These are phyloP conservation scores for Debaryomyces fabryi DNA, from an alignment of 1,139 yeast genomes.

Conservation along the genomic window DNA sequence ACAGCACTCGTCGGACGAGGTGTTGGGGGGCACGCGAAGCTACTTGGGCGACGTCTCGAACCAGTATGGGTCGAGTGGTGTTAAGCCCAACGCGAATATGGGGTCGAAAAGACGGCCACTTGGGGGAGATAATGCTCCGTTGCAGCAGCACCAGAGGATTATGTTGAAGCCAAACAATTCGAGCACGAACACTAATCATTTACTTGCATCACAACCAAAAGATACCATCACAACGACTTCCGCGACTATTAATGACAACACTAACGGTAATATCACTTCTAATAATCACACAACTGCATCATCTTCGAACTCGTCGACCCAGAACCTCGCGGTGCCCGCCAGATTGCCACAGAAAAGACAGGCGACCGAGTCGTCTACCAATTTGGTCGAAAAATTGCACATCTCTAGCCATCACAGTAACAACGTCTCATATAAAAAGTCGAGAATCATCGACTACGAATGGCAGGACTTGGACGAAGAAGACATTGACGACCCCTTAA, in stretches of 20 bases:
- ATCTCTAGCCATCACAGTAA: slow-evolving; percentile 18
- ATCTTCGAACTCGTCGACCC: slow-evolving; percentile 11
- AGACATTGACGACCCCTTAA: slow-evolving; percentile 87
- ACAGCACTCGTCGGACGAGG: slow-evolving; percentile 14
- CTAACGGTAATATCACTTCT: slow-evolving; percentile 1
- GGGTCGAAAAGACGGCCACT: slow-evolving; percentile 32
- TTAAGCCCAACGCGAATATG: slow-evolving; percentile 12
- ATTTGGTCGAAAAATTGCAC: slow-evolving; percentile 48
- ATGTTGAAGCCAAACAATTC: slow-evolving; percentile 5
- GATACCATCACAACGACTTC: slow-evolving; percentile 7
- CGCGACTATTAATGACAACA: slow-evolving; percentile 2
- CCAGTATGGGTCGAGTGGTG: slow-evolving; percentile 30
- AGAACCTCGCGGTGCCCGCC: slow-evolving; percentile 31
- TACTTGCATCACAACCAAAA: slow-evolving; percentile 12
- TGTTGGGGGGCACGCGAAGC: slow-evolving; percentile 24
- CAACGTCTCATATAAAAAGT: slow-evolving; percentile 31
- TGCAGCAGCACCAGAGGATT: slow-evolving; percentile 24
- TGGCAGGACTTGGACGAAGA: slow-evolving; percentile 95
- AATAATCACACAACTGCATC: slow-evolving; percentile 12
- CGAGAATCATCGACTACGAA: slow-evolving; percentile 50
- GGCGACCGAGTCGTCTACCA: slow-evolving; percentile 58
- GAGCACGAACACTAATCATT: slow-evolving; percentile 9
- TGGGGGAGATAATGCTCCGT: slow-evolving; percentile 39
- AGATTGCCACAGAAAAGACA: slow-evolving; percentile 59
- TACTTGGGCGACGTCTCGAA: slow-evolving; percentile 47